Base-by-base conservation (phyloP, 257 asterid species). In the Solanum bulbocastanum region DNA sequence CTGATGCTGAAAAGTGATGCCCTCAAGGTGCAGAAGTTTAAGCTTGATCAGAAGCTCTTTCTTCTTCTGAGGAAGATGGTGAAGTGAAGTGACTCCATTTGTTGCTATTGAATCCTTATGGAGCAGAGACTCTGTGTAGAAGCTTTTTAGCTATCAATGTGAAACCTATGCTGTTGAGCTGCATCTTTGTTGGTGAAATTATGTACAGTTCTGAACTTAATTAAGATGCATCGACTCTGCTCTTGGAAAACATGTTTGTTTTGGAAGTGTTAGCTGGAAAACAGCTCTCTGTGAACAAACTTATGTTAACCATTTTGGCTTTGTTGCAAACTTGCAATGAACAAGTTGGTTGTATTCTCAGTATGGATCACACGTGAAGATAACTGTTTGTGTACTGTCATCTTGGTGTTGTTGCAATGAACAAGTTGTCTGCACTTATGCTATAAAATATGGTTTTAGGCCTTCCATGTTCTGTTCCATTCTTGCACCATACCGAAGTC, bases 21-120 rank as follows among this genome's bases (percentile, higher is more conserved):
- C 42, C 32, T 88, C 89, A 94, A 90, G 92, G 88, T 92, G 95
- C 90, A 82, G 5, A 89, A 93, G 87, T 94, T 94, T 88, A 93
- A 86, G 88, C 92, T 92, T 62, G 96, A 94, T 87, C 93, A 95
- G 49, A 94, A 90, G 94, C 71, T 95, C 90, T 97, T 94, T 89
- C 93, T 95, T 88, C 98, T 95, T 88, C 87, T 96, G 91, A 94
- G 96, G 97, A 95, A 94, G 95, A 91, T 92, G 83, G n/a, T 18
- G 39, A 79, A 79, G 65, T 94, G 91, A 88, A 79, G 65, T 94
- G 91, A 88, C 13, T 83, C 68, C 49, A 25, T n/a, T 46, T 78
- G 68, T 83, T 37, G 40, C 40, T 79, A 66, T 79, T 44, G 85
- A 30, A 32, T 81, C 85, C 39, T 49, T 1, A 46, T 30, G 69